Base-by-base conservation (phyloP, 177 flowering plant species). In the Telopea speciosissima region DNA sequence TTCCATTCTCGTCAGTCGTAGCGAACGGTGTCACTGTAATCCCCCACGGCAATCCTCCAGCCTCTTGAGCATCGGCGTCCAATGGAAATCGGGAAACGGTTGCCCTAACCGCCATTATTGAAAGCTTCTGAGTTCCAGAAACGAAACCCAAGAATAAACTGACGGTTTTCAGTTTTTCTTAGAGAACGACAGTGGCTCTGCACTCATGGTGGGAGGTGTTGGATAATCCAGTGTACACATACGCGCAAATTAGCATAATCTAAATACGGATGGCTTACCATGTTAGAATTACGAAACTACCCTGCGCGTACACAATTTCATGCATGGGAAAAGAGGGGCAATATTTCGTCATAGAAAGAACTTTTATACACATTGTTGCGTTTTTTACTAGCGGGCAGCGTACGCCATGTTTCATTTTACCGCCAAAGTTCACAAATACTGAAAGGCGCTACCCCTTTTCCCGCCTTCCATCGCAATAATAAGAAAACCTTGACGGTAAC, bases 31-130 rank as follows among this genome's bases (percentile, higher is more conserved):
- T 81, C 26, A 93, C 83, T 13, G 96, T 86, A 19, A 93, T 73
- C 0, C 98, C 99, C 98, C 98, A 96, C 1, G 95, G 97, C 5
- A 93, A 45, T 14, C 98, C 99, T 12, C 89, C 84, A 0, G 83
- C 74, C 67, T 96, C 97, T 67, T 80, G 87, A 21, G 86, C 83
- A 64, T 86, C 92, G 7, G 83, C 67, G 76, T 92, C 89, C n/a
- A 73, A 40, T 70, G 99, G 99, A 68, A 96, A 93, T 63, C 96
- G 86, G 26, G 84, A 66, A 67, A 91, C 82, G 67, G 98, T 83
- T n/a, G 94, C 89, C 71, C 92, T 85, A 12, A 90, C 85, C 80
- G 99, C 93, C 99, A 96, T 94, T 62, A 42, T 36, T 62, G 69
- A 21, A 62, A 63, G 54, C 67, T n/a, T 61, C 26, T 62, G 21